Evolutionary conservation across 2,329 filamentous ascomycete genomes (phyloP).

Genomic region (Fusarium sp.): DNA sequence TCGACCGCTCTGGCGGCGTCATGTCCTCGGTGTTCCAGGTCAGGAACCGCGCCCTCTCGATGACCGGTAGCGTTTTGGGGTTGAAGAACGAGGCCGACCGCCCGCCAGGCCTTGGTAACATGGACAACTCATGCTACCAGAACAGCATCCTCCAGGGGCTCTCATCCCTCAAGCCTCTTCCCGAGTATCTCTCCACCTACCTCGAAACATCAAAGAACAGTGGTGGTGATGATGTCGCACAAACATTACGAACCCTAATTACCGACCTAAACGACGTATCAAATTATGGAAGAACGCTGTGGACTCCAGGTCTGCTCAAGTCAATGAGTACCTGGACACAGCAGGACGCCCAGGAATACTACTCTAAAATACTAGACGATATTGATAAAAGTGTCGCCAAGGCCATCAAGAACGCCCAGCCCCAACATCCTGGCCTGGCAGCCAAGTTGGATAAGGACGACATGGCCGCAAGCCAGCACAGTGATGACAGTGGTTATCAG

Average conservation of each 20-base stretch:
- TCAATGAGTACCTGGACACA: conserved; percentile 96
- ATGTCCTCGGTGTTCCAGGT: conserved; percentile 70
- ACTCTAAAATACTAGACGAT: conserved; percentile 87
- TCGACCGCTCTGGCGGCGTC: conserved; percentile 66
- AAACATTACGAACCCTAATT: conserved; percentile 74
- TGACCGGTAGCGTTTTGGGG: conserved; percentile 61
- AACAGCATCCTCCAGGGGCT: conserved; percentile 93
- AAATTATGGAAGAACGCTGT: conserved; percentile 82
- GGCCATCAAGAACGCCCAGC: conserved; percentile 53
- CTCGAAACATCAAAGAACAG: conserved; percentile 50
- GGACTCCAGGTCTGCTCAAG: conserved; percentile 85
- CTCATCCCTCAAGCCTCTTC: conserved; percentile 79
- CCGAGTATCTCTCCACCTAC: conserved; percentile 71
- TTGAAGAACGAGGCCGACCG: conserved; percentile 58
- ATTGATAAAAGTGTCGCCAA: conserved; percentile 81
- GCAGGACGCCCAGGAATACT: conserved; percentile 98
- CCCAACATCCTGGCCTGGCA: conserved; percentile 57
- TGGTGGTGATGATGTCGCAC: conserved; percentile 56
- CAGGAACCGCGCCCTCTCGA: conserved; percentile 67
- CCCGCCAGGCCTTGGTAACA: conserved; percentile 84
- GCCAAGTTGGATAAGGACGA: conserved; percentile 58
- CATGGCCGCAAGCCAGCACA: conserved; percentile 61
- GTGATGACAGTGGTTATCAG: conserved; percentile 70
- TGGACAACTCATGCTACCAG: conserved; percentile 97
- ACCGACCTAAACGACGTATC: conserved; percentile 75